phyloP scores from a whole-genome alignment of 345 rosid genomes.

The Capsella bursapastoris region DNA sequence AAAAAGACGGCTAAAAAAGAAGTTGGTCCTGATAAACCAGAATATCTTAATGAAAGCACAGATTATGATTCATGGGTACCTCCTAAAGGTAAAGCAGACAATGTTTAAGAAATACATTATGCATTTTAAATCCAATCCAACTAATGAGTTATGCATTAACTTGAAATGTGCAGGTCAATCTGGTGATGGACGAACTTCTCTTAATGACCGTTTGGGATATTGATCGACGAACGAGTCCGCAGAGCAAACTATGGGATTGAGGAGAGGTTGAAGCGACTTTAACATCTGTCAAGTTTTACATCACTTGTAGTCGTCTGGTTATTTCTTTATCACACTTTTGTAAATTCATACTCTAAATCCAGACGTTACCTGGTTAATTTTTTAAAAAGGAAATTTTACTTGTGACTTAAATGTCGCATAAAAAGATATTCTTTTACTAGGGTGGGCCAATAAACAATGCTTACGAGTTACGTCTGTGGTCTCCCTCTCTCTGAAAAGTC shows the following conservation, averaged over 20 bases:
- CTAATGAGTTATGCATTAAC: neutral
- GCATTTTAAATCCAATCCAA: constrained; percentile 15
- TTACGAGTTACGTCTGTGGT: neutral
- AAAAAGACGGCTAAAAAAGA: constrained; percentile 60
- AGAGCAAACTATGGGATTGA: neutral
- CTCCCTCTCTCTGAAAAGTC: neutral
- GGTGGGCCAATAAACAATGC: neutral
- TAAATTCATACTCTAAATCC: neutral
- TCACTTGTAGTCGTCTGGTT: neutral
- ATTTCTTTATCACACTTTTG: constrained; percentile 7
- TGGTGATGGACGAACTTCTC: constrained; percentile 89
- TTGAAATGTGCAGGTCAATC: constrained; percentile 75
- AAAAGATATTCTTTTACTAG: neutral
- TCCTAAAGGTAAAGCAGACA: constrained; percentile 71
- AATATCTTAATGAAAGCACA: constrained; percentile 57
- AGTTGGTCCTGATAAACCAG: constrained; percentile 79
- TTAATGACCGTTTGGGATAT: constrained; percentile 85
- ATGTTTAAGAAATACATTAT: neutral
- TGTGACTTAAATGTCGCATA: neutral
- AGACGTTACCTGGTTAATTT: neutral
- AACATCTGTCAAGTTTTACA: constrained; percentile 16
- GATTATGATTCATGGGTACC: constrained; percentile 89
- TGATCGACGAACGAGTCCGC: constrained; percentile 36
- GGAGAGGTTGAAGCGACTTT: neutral
- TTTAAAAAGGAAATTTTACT: neutral